phyloP scores from a whole-genome alignment of 495 filamentous ascomycete genomes.

The Acidomyces sp. region DNA sequence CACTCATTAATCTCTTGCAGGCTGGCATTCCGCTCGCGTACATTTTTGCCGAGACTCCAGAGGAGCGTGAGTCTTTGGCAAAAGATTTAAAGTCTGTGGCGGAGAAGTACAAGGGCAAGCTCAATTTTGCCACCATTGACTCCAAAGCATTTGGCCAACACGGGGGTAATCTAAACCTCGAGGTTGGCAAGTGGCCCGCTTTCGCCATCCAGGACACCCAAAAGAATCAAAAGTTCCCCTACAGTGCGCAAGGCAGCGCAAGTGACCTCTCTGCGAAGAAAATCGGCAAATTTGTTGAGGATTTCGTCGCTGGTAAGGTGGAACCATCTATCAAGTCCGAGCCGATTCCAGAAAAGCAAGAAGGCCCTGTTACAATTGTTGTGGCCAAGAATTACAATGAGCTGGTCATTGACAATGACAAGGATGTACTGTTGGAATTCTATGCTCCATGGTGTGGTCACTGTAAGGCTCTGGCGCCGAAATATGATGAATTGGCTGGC shows the following conservation, averaged over 20 bases:
- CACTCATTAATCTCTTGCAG: conserved; percentile 24
- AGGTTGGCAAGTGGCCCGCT: conserved; percentile 85
- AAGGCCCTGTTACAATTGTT: conserved; percentile 74
- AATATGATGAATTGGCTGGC: conserved; percentile 69
- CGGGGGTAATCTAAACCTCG: conserved; percentile 92
- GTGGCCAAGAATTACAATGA: conserved; percentile 93
- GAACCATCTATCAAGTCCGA: conserved; percentile 96
- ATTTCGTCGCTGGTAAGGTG: conserved; percentile 78
- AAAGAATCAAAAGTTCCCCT: conserved; percentile 94
- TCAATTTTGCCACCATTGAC: conserved; percentile 98
- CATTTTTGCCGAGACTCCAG: conserved; percentile 88
- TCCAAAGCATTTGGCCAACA: conserved; percentile 91
- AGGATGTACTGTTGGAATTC: conserved; percentile 97
- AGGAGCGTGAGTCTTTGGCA: conserved; percentile 72
- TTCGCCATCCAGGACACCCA: conserved; percentile 94
- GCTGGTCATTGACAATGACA: conserved; percentile 79
- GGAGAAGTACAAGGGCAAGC: conserved; percentile 60
- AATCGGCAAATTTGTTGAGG: conserved; percentile 72
- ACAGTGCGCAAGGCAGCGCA: conserved; percentile 9
- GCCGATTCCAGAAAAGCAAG: conserved; percentile 89
- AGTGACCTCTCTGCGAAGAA: conserved; percentile 66
- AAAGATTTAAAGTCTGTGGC: conserved; percentile 50
- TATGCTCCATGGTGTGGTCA: conserved; percentile 99
- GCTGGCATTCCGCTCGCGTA: conserved; percentile 90
- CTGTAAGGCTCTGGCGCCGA: conserved; percentile 81